Conservation (phyloP, 179 eudicot species). For the Patellifolia procumbens region DNA sequence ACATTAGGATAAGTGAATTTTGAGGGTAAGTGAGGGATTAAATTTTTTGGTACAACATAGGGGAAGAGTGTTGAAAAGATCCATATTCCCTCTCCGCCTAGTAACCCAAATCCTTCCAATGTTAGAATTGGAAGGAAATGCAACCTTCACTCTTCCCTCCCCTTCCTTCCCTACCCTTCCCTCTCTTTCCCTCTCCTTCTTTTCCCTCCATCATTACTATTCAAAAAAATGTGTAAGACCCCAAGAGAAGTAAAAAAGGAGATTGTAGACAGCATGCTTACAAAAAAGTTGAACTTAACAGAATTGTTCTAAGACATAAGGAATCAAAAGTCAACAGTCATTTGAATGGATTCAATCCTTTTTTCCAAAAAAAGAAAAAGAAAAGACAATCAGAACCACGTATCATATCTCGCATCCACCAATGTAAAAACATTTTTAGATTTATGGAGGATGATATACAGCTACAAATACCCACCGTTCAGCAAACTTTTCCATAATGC, state of each 20-base stretch:
- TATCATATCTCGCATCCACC: background rate
- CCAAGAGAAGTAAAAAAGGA: background rate
- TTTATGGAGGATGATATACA: background rate
- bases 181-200: too few relatives aligned
- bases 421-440: background rate
- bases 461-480: slow-evolving; percentile 67
- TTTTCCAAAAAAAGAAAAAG: background rate
- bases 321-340: background rate
- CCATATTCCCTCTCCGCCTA: too few relatives aligned
- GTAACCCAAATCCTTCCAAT: too few relatives aligned
- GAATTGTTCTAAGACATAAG: background rate
- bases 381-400: background rate
- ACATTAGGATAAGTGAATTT: too few relatives aligned
- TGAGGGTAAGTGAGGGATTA: too few relatives aligned
- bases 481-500: slow-evolving; percentile 96
- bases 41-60: too few relatives aligned
- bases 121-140: too few relatives aligned
- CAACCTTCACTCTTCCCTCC: too few relatives aligned
- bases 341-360: background rate
- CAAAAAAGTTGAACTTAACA: background rate
- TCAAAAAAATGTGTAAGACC: too few relatives aligned
- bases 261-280: background rate
- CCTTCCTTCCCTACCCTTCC: too few relatives aligned
- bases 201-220: too few relatives aligned
- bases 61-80: too few relatives aligned